These are phyloP conservation scores for Linnemannia elongata DNA, from an alignment of 192 early-diverging fungal genomes.

Conservation along the genomic window DNA sequence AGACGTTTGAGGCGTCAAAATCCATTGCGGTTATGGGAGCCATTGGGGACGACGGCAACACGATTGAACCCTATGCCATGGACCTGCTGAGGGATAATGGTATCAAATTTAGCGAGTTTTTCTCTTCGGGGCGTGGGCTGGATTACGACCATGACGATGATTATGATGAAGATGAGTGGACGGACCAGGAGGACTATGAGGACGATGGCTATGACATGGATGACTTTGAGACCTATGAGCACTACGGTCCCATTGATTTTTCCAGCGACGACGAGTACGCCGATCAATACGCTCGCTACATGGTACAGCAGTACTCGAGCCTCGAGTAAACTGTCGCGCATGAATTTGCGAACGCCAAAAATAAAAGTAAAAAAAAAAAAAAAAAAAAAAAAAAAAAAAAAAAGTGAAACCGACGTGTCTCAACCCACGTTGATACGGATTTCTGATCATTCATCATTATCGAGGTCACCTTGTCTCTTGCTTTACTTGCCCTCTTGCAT, in stretches of 20 bases:
- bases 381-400: background rate
- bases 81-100: background rate
- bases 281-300: background rate
- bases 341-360: background rate
- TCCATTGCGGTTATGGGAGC: background rate
- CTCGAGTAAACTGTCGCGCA: background rate
- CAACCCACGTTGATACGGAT: background rate
- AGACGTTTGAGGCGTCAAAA: slow-evolving; percentile 14
- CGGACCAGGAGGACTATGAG: background rate
- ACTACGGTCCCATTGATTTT: background rate
- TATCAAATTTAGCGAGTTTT: background rate
- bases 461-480: background rate
- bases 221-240: background rate
- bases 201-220: background rate
- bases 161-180: background rate
- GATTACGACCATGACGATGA: background rate
- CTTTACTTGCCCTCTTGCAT: background rate
- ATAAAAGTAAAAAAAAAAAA: background rate
- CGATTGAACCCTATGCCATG: background rate
- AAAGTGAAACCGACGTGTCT: background rate
- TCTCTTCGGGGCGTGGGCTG: background rate
- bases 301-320: background rate
- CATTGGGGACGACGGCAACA: background rate
- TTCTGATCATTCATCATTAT: background rate
- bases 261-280: slow-evolving; percentile 3